phyloP scores from a whole-genome alignment of 768 basidiomycete species.

The Mycena crocata region DNA sequence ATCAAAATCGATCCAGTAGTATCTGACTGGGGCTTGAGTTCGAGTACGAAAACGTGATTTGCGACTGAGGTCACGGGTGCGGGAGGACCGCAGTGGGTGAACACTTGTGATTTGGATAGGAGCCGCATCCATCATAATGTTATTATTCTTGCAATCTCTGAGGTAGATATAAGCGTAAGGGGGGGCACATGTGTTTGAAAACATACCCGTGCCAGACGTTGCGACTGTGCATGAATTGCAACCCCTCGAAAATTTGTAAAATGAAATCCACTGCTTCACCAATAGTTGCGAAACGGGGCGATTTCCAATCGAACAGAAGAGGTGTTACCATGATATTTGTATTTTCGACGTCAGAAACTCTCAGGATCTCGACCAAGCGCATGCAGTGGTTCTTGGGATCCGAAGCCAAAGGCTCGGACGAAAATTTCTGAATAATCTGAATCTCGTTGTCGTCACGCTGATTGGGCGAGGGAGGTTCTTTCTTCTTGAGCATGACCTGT shows the following conservation, averaged over 20 bases:
- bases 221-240: not conserved
- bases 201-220: slow-evolving; percentile 6
- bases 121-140: slow-evolving; percentile 4
- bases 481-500: slow-evolving; percentile 36
- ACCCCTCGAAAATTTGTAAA: slow-evolving; percentile 40
- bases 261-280: slow-evolving; percentile 46
- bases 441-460: slow-evolving; percentile 21
- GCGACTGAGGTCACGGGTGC: not conserved
- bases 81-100: not conserved
- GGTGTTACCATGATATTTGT: slow-evolving; percentile 44
- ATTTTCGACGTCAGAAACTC: slow-evolving; percentile 33
- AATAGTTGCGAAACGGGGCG: slow-evolving; percentile 39
- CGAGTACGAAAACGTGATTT: not conserved
- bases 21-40: not conserved
- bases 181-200: not conserved
- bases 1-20: slow-evolving; percentile 19
- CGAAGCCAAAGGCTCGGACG: slow-evolving; percentile 26
- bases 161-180: not conserved
- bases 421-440: slow-evolving; percentile 27
- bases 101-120: not conserved
- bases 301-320: slow-evolving; percentile 32
- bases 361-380: slow-evolving; percentile 39
- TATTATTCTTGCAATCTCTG: slow-evolving; percentile 7
- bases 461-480: not conserved
- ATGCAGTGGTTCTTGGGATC: slow-evolving; percentile 46